phyloP scores from a whole-genome alignment of 441 rosid species.

The Eruca vesicaria region DNA sequence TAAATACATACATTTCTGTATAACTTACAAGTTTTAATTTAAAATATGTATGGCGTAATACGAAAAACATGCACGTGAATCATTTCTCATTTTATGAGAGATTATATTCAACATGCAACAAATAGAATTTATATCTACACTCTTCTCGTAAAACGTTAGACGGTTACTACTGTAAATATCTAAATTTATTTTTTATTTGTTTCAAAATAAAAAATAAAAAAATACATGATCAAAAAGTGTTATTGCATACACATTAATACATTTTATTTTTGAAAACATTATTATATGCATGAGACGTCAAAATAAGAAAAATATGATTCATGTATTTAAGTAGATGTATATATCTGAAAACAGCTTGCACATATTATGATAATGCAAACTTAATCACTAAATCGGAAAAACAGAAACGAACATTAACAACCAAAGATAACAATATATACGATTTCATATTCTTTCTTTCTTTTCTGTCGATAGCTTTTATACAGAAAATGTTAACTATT shows the following conservation, averaged over 20 bases:
- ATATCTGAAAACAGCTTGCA: neutral
- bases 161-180: neutral
- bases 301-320: neutral
- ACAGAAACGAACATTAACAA: neutral
- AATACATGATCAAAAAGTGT: neutral
- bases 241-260: neutral
- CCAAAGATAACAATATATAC: neutral
- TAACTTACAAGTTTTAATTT: neutral
- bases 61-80: neutral
- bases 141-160: neutral
- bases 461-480: too few relatives aligned
- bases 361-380: neutral
- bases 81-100: neutral
- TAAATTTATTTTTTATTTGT: too few relatives aligned
- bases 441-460: neutral
- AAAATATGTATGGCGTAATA: neutral
- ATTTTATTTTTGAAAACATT: neutral
- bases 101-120: neutral
- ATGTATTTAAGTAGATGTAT: neutral
- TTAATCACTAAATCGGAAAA: neutral
- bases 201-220: too few relatives aligned
- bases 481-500: too few relatives aligned
- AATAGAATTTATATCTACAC: neutral
- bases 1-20: neutral
- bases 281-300: neutral